Conservation (phyloP, 495 filamentous ascomycete genomes). For the Mycothermus thermophilus region DNA sequence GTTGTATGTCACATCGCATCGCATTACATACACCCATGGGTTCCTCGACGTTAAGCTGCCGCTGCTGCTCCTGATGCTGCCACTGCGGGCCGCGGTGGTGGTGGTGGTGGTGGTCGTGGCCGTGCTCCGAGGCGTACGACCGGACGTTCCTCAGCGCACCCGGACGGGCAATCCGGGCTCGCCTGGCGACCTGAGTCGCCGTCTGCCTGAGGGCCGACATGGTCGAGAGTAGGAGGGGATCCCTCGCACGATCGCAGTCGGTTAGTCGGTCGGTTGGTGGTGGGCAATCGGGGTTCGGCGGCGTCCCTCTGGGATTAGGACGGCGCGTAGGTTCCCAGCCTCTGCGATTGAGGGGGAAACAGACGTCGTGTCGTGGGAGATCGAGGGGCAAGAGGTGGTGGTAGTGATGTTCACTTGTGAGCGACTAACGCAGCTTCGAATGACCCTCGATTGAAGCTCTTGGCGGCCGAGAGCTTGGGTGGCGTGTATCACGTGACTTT, state of each 20-base stretch:
- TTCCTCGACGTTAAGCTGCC: slow-evolving; percentile 29
- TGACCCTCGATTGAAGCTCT: slow-evolving; percentile 1
- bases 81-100: slow-evolving; percentile 21
- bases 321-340: background rate
- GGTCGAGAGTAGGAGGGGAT: slow-evolving; percentile 9
- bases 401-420: slow-evolving; percentile 5
- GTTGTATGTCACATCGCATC: background rate
- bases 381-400: background rate
- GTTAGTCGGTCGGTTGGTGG: slow-evolving; percentile 6
- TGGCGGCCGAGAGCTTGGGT: slow-evolving; percentile 7
- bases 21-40: slow-evolving; percentile 28
- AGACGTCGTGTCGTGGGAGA: background rate
- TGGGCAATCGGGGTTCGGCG: slow-evolving; percentile 2
- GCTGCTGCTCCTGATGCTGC: too few species aligned
- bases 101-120: slow-evolving; percentile 20
- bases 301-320: slow-evolving; percentile 1
- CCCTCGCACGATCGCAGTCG: slow-evolving; percentile 2
- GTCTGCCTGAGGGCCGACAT: slow-evolving; percentile 36
- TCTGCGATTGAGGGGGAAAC: background rate
- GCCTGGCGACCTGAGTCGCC: slow-evolving; percentile 24
- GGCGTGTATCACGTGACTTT: slow-evolving; percentile 9
- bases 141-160: slow-evolving; percentile 19
- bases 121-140: slow-evolving; percentile 32
- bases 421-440: slow-evolving; percentile 9
- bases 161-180: slow-evolving; percentile 20